These are phyloP conservation scores for Ophiostoma triangulosporum DNA, from an alignment of 2,329 filamentous ascomycete genomes.

Conservation along the genomic window DNA sequence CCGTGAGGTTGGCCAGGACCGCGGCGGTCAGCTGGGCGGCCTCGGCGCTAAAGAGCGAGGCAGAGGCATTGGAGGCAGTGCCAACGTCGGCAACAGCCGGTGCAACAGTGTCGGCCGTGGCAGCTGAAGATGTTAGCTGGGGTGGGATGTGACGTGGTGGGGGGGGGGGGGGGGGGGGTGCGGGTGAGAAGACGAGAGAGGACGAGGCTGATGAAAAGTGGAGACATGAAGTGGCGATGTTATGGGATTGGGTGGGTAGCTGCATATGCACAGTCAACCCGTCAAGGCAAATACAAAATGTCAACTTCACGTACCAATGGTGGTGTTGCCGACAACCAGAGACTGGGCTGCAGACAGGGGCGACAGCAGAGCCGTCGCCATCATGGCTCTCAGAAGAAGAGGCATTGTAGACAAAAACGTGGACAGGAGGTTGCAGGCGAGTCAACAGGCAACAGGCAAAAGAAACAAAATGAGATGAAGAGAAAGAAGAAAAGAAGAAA, in stretches of 20 bases:
- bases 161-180: background rate
- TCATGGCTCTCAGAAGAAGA: background rate
- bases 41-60: conserved; percentile 15
- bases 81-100: conserved; percentile 8
- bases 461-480: background rate
- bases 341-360: conserved; percentile 10
- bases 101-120: conserved; percentile 10
- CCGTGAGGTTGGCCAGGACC: conserved; percentile 13
- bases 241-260: background rate
- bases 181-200: background rate
- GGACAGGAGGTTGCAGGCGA: background rate
- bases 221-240: background rate
- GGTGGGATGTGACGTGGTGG: background rate
- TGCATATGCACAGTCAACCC: background rate
- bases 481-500: background rate
- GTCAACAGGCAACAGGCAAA: background rate
- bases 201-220: background rate
- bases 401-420: background rate
- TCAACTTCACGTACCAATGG: conserved; percentile 8
- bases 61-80: conserved; percentile 1
- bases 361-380: conserved; percentile 8
- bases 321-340: conserved; percentile 8
- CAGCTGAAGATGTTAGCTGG: conserved; percentile 6
- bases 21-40: conserved; percentile 13
- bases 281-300: background rate